These are phyloP conservation scores for Rhynchospora tenuis DNA, from an alignment of 176 grass and related monocot species.

Conservation along the genomic window DNA sequence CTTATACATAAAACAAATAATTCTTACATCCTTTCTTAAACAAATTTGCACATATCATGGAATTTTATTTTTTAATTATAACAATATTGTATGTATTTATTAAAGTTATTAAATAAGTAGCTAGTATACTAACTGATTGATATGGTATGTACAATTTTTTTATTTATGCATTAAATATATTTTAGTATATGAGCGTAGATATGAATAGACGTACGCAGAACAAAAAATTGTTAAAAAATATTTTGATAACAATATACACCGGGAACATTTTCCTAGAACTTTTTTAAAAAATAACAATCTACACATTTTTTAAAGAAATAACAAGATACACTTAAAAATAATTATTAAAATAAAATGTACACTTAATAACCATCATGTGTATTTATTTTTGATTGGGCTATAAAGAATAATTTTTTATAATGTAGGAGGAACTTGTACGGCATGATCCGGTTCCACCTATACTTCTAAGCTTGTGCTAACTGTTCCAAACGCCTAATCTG, in stretches of 20 bases:
- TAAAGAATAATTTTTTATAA: not conserved
- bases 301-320: no score
- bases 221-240: not conserved
- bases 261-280: no score
- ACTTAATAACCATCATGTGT: no score
- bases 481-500: not conserved
- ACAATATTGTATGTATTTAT: not conserved
- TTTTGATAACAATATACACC: not conserved
- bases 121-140: not conserved
- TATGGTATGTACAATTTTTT: not conserved
- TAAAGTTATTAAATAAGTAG: not conserved
- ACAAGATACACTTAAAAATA: no score
- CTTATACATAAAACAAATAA: not conserved
- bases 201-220: not conserved
- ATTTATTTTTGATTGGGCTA: no score
- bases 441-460: not conserved
- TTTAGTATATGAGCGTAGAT: not conserved
- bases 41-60: not conserved
- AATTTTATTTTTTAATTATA: not conserved
- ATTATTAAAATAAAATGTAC: no score
- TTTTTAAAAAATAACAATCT: no score
- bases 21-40: not conserved
- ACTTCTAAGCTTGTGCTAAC: not conserved
- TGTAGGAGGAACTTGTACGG: not conserved
- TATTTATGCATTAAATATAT: not conserved